phyloP scores from a whole-genome alignment of 257 asterid genomes.

The Solanum chiquidenum region DNA sequence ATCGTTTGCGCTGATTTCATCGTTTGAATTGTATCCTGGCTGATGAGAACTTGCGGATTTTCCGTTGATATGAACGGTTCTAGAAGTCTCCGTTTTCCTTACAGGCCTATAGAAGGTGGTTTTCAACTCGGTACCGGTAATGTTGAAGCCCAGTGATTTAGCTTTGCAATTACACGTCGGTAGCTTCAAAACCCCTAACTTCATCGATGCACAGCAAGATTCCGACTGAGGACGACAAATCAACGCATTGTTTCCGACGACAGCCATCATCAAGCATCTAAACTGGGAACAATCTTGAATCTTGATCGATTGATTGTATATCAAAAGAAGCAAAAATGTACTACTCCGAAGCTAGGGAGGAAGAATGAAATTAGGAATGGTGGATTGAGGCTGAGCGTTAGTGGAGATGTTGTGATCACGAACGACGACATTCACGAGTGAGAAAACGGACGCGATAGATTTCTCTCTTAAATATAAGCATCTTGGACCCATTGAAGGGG shows the following conservation, averaged over 20 bases:
- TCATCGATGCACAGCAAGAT: constrained; percentile 9
- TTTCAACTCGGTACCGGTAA: constrained; percentile 19
- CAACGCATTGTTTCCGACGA: constrained; percentile 11
- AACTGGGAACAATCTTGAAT: background rate
- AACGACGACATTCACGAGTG: background rate
- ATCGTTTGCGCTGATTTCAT: constrained; percentile 4
- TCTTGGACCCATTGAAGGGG: background rate
- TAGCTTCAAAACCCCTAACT: constrained; percentile 21
- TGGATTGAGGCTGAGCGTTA: background rate
- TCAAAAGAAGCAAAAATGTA: background rate
- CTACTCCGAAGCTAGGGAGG: background rate
- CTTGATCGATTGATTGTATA: background rate
- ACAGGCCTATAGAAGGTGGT: constrained; percentile 39
- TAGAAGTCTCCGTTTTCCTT: constrained; percentile 55
- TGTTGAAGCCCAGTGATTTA: constrained; percentile 4
- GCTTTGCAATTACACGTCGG: constrained; percentile 6
- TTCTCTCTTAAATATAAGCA: background rate
- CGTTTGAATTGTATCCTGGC: constrained; percentile 16
- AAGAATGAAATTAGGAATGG: background rate
- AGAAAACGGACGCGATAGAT: background rate
- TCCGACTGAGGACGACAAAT: constrained; percentile 9
- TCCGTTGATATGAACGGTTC: constrained; percentile 25
- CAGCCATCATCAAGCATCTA: constrained; percentile 28
- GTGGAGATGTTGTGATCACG: background rate
- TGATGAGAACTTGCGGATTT: constrained; percentile 10